A percentile compares a stretch with the other conserved stretches of the same genome.
phyloP scores from a whole-genome alignment of 1,139 yeast genomes.

The Geotrichum reessii region DNA sequence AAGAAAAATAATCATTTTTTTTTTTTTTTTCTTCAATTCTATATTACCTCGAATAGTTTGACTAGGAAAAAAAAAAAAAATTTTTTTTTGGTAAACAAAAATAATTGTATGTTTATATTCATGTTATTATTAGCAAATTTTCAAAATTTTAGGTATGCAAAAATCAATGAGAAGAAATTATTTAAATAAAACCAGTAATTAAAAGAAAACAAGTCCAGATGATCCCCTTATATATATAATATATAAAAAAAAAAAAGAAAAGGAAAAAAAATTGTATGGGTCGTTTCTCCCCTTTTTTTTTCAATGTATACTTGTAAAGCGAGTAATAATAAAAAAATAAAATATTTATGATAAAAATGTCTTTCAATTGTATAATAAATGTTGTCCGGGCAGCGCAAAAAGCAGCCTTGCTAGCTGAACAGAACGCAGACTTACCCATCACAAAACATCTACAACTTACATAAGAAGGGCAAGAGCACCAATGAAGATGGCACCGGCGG shows the following conservation, averaged over 20 bases:
- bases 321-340: not conserved
- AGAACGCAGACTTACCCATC: not conserved
- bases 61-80: too few relatives aligned
- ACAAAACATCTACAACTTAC: conserved; percentile 1
- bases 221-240: too few relatives aligned
- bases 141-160: too few relatives aligned
- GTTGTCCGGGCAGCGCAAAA: not conserved
- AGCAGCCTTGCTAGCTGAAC: not conserved
- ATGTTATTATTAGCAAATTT: too few relatives aligned
- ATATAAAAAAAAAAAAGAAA: not conserved
- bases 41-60: too few relatives aligned
- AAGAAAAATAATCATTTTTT: too few relatives aligned
- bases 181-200: not conserved
- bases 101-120: not conserved
- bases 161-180: too few relatives aligned
- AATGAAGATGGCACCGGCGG: conserved; percentile 2
- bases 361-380: not conserved
- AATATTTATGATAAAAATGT: not conserved
- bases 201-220: not conserved
- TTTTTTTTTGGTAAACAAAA: not conserved
- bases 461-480: conserved; percentile 4
- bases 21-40: too few relatives aligned
- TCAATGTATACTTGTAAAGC: not conserved
- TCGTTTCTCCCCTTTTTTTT: not conserved
- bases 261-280: not conserved